Evolutionary conservation across 2,329 filamentous ascomycete species (phyloP).

Genomic region (Pyrenochaeta sp.): DNA sequence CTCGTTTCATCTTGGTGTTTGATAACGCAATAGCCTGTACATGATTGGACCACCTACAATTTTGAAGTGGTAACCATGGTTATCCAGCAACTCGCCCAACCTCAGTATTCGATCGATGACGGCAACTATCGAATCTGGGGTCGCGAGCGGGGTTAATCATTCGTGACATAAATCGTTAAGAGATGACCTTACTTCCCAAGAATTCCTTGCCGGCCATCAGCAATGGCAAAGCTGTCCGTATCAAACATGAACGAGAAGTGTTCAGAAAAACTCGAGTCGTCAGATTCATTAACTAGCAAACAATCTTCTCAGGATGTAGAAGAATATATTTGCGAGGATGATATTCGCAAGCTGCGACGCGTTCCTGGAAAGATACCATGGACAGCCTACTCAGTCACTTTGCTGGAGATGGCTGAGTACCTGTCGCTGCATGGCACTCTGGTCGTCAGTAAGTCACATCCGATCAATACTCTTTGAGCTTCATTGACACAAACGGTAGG

Average conservation of each 20-base stretch:
- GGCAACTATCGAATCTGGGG: background rate
- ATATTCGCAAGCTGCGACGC: constrained; percentile 28
- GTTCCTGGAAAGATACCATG: constrained; percentile 43
- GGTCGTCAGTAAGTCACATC: constrained; percentile 28
- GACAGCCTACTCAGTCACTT: constrained; percentile 41
- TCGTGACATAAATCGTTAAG: background rate
- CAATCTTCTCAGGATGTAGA: background rate
- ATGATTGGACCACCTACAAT: background rate
- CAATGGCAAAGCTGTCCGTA: background rate
- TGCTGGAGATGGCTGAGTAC: constrained; percentile 43
- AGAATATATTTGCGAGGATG: background rate
- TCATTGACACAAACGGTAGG: constrained; percentile 18
- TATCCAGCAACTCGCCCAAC: background rate
- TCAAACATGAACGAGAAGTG: background rate
- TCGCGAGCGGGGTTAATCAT: background rate
- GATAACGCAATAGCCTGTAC: background rate
- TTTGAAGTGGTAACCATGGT: background rate
- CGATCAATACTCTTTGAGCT: background rate
- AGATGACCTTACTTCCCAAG: background rate
- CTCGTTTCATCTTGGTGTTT: background rate
- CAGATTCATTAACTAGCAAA: background rate
- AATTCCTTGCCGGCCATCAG: background rate
- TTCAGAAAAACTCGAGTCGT: background rate
- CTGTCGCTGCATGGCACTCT: constrained; percentile 45
- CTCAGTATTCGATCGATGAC: background rate